Evolutionary conservation across 2,329 filamentous ascomycete genomes (phyloP), one percentile per base, ranked within the genome.

Genomic region (Sporothrix pseudoabietina): DNA sequence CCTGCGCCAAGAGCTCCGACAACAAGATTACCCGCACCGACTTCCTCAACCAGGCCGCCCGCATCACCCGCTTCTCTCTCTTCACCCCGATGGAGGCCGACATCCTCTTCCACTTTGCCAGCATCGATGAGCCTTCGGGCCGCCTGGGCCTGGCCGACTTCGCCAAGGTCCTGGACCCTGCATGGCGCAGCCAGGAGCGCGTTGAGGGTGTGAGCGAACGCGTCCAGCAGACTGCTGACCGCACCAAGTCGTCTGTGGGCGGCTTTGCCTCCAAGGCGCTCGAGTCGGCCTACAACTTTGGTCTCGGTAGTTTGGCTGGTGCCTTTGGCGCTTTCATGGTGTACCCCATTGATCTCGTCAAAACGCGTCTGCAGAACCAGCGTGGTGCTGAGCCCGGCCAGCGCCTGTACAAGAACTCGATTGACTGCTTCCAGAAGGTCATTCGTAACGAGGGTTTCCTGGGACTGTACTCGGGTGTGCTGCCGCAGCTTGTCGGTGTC

Each of bases 321-420:
- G 96, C 96, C 10, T 99, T 99, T 80, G 96, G 96, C 81, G 96
- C 96, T 14, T 98, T 99, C 82, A 98, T 99, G 94, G 96, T 99
- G 71, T 99, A 99, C 82, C 96, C 96, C 32, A 98, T 99, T 80
- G 96, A 99, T 84, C 85, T 99, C 75, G 96, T 99, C 82, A 99
- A 99, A 88, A 99, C 96, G 1, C 91, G 96, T 75, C 92, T 99
- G 90, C 96, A 99, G 83, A 99, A 99, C 85, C 96, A 99, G 86
- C 90, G 96, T 77, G 90, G 89, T 70, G 89, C 89, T 4, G 89
- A 91, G 69, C 93, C 94, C 0, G 96, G 96, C 73, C 91, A 97
- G 82, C 87, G 92, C 75, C 84, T 98, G 75, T 99, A 99, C 85
- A 97, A 97, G 83, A 99, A 99, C 86, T 98, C 95, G 65, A 84